Conservation (phyloP, 225 moss, liverwort and hornwort genomes). For the Neckera pumila region DNA sequence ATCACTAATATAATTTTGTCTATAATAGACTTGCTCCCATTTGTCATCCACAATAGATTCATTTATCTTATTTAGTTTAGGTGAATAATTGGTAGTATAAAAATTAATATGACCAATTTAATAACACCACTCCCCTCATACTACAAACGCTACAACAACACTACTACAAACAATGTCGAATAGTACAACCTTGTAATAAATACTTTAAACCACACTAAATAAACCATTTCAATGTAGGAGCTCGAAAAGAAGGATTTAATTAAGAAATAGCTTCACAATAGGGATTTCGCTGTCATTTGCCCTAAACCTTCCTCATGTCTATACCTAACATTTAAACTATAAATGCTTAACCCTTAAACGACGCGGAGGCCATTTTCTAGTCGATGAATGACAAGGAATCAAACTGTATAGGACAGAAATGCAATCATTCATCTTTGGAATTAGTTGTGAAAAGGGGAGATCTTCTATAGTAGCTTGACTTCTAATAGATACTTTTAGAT, state of each 20-base stretch:
- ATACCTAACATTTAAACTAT: background rate
- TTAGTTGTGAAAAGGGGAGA: no score
- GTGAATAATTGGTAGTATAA: background rate
- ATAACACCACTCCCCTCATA: background rate
- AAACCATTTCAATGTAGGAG: fast-evolving
- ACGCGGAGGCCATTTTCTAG: no score
- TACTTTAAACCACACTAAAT: background rate
- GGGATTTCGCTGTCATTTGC: background rate
- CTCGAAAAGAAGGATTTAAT: background rate
- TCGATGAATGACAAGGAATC: no score
- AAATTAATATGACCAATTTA: background rate
- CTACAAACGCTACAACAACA: background rate
- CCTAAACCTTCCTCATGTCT: fast-evolving
- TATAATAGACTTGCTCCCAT: no score
- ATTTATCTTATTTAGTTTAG: background rate
- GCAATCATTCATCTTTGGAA: no score
- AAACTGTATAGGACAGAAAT: no score
- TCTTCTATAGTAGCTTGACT: no score
- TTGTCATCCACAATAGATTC: no score
- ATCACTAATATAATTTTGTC: no score
- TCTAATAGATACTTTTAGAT: no score
- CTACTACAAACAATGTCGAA: background rate
- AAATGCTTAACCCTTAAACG: no score
- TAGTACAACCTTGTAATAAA: background rate
- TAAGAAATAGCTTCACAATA: background rate